A percentile compares a stretch with the other conserved stretches of the same genome.
Conservation (phyloP, 2,329 filamentous ascomycete species). For the Colletotrichum limetticola region DNA sequence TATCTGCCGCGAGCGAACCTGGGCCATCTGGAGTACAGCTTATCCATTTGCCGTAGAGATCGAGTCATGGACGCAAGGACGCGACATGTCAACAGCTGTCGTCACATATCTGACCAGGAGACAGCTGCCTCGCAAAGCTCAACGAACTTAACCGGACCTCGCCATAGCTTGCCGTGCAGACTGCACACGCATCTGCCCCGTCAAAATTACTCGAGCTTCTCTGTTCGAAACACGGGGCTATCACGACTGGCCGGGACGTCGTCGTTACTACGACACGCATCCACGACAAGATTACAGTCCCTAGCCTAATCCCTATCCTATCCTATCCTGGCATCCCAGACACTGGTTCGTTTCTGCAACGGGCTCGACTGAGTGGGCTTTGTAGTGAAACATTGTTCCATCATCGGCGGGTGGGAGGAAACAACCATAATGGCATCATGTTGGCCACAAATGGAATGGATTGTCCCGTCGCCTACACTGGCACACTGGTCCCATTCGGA, state of each 20-base stretch:
- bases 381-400: slow-evolving; percentile 23
- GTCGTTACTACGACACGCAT: slow-evolving; percentile 15
- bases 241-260: slow-evolving; percentile 16
- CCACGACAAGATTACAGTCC: not conserved
- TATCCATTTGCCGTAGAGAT: not conserved
- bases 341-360: slow-evolving; percentile 7
- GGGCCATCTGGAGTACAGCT: not conserved
- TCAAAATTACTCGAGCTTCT: slow-evolving; percentile 8
- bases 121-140: not conserved
- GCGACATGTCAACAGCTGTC: slow-evolving; percentile 1
- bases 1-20: not conserved
- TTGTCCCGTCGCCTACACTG: slow-evolving; percentile 5
- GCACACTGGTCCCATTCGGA: slow-evolving; percentile 3
- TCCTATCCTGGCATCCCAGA: not conserved
- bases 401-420: slow-evolving; percentile 5
- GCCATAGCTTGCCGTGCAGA: not conserved
- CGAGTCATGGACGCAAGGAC: slow-evolving; percentile 11
- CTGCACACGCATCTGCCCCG: not conserved
- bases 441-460: slow-evolving; percentile 1
- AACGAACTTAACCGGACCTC: not conserved
- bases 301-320: not conserved
- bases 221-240: slow-evolving; percentile 31
- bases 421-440: slow-evolving; percentile 29
- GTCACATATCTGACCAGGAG: not conserved
- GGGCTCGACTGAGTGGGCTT: not conserved